A percentile compares a stretch with the other conserved stretches of the same genome.
Conservation (phyloP, 768 basidiomycete genomes). For the Leccinellum albellum region DNA sequence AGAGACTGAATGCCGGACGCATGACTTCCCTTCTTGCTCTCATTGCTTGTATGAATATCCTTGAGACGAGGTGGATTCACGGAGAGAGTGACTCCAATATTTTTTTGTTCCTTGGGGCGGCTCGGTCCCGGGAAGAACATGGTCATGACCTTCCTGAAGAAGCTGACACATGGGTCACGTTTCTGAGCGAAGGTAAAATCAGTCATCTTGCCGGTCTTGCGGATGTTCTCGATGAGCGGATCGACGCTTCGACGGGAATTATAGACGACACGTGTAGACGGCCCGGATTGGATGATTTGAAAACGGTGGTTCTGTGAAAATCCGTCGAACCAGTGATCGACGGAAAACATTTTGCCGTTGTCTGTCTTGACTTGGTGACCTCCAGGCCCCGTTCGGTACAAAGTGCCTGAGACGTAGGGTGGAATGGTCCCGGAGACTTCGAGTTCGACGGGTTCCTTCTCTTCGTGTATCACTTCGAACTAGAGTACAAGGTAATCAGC, state of each 20-base stretch:
- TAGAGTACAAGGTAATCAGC: conserved; percentile 1
- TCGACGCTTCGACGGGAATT: conserved; percentile 31
- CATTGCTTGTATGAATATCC: conserved; percentile 18
- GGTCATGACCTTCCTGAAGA: conserved; percentile 30
- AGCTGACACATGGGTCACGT: conserved; percentile 29
- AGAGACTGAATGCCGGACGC: conserved; percentile 25
- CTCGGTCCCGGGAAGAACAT: conserved; percentile 23
- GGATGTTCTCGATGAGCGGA: conserved; percentile 27
- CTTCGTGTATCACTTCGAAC: conserved; percentile 30
- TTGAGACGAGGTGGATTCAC: conserved; percentile 28
- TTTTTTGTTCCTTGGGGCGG: conserved; percentile 6
- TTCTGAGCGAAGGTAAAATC: conserved; percentile 29
- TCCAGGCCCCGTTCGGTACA: conserved; percentile 40
- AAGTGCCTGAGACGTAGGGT: conserved; percentile 33
- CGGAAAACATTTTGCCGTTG: conserved; percentile 21
- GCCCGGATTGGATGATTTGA: conserved; percentile 30
- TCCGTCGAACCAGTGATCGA: conserved; percentile 42
- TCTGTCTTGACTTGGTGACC: conserved; percentile 25
- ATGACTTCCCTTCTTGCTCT: conserved; percentile 22
- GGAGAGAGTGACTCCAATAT: conserved; percentile 29
- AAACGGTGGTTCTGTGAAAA: conserved; percentile 39
- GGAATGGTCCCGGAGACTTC: conserved; percentile 31
- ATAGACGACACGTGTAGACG: conserved; percentile 30
- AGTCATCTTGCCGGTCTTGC: conserved; percentile 19
- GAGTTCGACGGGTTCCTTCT: conserved; percentile 27